These are phyloP conservation scores for Sclerotinia nivalis DNA, from an alignment of 2,329 filamentous ascomycete genomes.

Conservation along the genomic window DNA sequence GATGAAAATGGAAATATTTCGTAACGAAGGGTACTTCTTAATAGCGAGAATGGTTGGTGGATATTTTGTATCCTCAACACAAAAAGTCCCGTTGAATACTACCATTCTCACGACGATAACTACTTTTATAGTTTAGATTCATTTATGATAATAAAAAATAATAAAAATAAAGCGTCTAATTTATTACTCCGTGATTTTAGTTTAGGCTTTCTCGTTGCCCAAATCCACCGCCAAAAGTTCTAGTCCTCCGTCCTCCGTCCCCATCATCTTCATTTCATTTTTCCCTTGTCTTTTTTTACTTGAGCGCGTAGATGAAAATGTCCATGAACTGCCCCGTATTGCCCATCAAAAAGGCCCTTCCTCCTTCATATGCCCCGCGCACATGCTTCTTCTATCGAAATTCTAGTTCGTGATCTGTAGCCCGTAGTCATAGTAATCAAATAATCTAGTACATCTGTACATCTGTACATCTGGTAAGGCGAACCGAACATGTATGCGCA, in stretches of 20 bases:
- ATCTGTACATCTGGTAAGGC: conserved; percentile 10
- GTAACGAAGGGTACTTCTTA: not conserved
- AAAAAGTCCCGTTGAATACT: conserved; percentile 1
- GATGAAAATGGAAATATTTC: not conserved
- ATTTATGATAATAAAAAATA: not conserved
- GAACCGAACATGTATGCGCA: conserved; percentile 12
- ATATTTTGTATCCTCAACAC: conserved; percentile 4
- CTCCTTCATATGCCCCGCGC: conserved; percentile 5
- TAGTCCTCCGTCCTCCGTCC: no score
- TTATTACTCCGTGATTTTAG: not conserved
- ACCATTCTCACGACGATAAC: not conserved
- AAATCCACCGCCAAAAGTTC: not conserved
- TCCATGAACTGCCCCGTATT: conserved; percentile 11
- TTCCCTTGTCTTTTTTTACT: not conserved
- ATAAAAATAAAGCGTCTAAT: not conserved
- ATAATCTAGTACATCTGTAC: conserved; percentile 2
- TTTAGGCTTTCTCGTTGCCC: conserved; percentile 1
- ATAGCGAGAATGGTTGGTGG: conserved; percentile 11
- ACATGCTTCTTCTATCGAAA: conserved; percentile 11
- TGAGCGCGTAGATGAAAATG: not conserved
- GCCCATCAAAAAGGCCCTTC: conserved; percentile 15
- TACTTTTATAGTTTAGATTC: not conserved
- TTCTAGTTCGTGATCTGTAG: conserved; percentile 16
- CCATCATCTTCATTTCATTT: not conserved
- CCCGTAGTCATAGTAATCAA: not conserved